These are phyloP conservation scores for Petunia axillaris DNA, from an alignment of 257 asterid genomes.

Conservation along the genomic window DNA sequence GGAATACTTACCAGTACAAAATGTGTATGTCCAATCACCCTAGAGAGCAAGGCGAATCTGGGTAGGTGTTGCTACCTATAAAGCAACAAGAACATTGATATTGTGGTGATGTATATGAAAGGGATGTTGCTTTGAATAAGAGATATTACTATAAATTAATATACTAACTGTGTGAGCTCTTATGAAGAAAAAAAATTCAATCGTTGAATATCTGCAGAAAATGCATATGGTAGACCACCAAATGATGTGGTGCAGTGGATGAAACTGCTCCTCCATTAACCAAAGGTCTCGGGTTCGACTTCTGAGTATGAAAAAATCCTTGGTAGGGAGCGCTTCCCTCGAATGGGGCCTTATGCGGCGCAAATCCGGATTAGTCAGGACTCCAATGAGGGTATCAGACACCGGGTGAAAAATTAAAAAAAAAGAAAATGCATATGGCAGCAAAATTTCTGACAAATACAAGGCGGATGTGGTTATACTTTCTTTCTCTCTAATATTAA, in stretches of 20 bases:
- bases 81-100: conserved; percentile 1
- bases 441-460: not conserved
- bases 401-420: no score
- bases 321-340: no score
- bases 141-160: not conserved
- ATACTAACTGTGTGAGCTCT: not conserved
- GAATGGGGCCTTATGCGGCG: no score
- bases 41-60: not conserved
- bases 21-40: not conserved
- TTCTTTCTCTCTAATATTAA: not conserved
- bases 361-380: no score
- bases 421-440: not conserved
- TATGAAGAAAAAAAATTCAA: not conserved
- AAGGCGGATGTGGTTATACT: no score
- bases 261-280: no score
- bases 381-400: no score
- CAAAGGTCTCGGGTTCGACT: no score
- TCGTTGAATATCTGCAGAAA: not conserved
- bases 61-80: not conserved
- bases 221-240: no score
- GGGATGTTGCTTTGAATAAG: not conserved
- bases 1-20: no score
- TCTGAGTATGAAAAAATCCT: no score
- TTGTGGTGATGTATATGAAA: not conserved
- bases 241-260: no score